Base-by-base conservation (phyloP, 2,329 filamentous ascomycete species). In the Pseudopithomyces chartarum region DNA sequence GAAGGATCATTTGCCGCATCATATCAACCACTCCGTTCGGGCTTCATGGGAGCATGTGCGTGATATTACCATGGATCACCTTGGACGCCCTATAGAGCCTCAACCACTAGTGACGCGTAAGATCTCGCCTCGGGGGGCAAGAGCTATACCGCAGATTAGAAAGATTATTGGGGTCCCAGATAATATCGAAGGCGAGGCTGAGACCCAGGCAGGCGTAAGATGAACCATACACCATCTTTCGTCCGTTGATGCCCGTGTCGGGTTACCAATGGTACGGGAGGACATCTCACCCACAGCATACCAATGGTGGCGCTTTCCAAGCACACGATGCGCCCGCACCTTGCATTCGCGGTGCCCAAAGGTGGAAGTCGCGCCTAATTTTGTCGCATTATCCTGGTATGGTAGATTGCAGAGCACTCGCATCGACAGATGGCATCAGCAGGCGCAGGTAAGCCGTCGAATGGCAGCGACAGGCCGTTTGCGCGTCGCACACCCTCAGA, bases 251-350 rank as follows among this genome's bases (percentile, higher is more conserved):
- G 48, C 56, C 60, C 57, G 58, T 44, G 17, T 44, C 57, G 61
- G 63, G 63, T 57, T 64, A 64, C 63, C 61, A 58, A 52, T 36
- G 36, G 19, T 32, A 34, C 44, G 61, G 63, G 47, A 32, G 39
- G n/a, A 43, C 45, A 44, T 52, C 42, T 40, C 33, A 47, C 51
- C 29, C 32, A 23, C 51, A 17, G 51, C 57, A 59, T 40, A 13
- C 52, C 40, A 54, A 45, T 46, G 33, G 53, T 36, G n/a, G 49
- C 32, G n/a, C 56, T 32, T 52, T 19, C 43, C 40, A 34, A 40
- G 33, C 56, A 58, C 57, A 58, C 62, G 54, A 57, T 48, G 59
- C 56, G 58, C 57, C 52, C 56, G 54, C 56, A 60, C 56, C 36
- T 22, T 54, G 50, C 45, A 44, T 53, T 49, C 53, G 22, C 44